Percentiles rank a stretch among this genome's conserved stretches.
phyloP scores from a whole-genome alignment of 2,329 filamentous ascomycete species.

The Aspergillus uvarum region DNA sequence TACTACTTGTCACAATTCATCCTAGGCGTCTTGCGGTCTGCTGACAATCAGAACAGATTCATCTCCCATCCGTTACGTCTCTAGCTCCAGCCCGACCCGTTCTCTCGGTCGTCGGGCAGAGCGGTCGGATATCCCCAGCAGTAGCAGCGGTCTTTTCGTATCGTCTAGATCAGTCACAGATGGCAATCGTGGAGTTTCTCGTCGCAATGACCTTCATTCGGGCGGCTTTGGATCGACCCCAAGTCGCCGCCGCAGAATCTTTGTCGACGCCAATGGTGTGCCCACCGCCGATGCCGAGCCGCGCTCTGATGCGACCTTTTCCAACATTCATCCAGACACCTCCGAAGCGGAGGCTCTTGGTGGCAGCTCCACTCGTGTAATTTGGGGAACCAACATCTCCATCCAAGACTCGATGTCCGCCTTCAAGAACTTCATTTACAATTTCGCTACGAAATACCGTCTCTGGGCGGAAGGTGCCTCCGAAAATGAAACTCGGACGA shows the following conservation, averaged over 20 bases:
- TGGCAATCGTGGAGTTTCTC: constrained; percentile 56
- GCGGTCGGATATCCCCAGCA: constrained; percentile 73
- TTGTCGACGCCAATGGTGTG: constrained; percentile 64
- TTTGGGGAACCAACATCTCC: constrained; percentile 97
- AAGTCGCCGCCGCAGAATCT: constrained; percentile 57
- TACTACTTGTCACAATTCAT: constrained; percentile 22
- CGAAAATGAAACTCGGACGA: constrained; percentile 68
- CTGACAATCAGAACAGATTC: constrained; percentile 61
- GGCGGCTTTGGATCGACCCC: constrained; percentile 62
- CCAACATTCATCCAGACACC: constrained; percentile 73
- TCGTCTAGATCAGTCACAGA: constrained; percentile 54
- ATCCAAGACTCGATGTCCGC: constrained; percentile 82
- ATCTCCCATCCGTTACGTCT: constrained; percentile 86
- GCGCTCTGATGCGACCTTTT: constrained; percentile 64
- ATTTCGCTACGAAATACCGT: constrained; percentile 91
- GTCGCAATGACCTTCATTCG: constrained; percentile 84
- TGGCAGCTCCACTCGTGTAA: constrained; percentile 75
- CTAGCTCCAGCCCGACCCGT: constrained; percentile 82
- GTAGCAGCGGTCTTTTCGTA: constrained; percentile 85
- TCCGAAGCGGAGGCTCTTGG: constrained; percentile 89
- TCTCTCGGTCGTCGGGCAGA: constrained; percentile 53
- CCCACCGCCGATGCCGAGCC: constrained; percentile 52
- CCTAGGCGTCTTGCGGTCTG: background rate
- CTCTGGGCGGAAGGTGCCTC: constrained; percentile 85
- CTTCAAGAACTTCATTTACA: constrained; percentile 89